phyloP scores from a whole-genome alignment of 306 rosid species.

The Calophaca sinica region DNA sequence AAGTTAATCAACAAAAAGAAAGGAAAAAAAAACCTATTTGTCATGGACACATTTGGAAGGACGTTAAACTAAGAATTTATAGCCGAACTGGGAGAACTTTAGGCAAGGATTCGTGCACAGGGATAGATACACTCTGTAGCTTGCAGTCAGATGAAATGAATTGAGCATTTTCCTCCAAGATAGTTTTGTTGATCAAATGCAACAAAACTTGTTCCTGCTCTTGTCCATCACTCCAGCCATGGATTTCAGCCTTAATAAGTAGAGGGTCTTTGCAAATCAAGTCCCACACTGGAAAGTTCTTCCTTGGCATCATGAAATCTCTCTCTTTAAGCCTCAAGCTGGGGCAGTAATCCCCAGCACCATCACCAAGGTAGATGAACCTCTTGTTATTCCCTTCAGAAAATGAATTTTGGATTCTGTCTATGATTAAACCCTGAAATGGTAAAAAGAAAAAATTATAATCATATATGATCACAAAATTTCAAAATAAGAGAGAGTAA shows the following conservation, averaged over 20 bases:
- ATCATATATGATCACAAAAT: background rate
- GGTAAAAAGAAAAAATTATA: background rate
- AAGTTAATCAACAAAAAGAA: background rate
- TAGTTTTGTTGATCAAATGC: slow-evolving; percentile 48
- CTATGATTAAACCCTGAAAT: slow-evolving; percentile 57
- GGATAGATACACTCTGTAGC: slow-evolving; percentile 44
- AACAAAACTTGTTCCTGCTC: slow-evolving; percentile 50
- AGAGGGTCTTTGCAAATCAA: slow-evolving; percentile 59
- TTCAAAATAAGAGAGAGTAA: background rate
- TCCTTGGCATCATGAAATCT: slow-evolving; percentile 74
- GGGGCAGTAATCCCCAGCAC: slow-evolving; percentile 71
- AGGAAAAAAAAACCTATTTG: background rate
- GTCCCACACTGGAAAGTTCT: slow-evolving; percentile 67
- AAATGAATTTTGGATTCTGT: slow-evolving; percentile 54
- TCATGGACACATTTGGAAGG: slow-evolving; percentile 3
- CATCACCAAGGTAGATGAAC: slow-evolving; percentile 72
- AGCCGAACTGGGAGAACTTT: slow-evolving; percentile 56
- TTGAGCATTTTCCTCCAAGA: slow-evolving; percentile 39
- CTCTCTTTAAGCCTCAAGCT: slow-evolving; percentile 58
- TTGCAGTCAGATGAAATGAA: slow-evolving; percentile 64
- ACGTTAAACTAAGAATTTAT: slow-evolving; percentile 14
- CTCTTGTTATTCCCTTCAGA: slow-evolving; percentile 46
- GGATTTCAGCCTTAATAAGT: slow-evolving; percentile 62
- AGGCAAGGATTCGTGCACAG: slow-evolving; percentile 52
- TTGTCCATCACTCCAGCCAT: slow-evolving; percentile 65